A percentile compares a stretch with the other conserved stretches of the same genome.
Conservation (phyloP, 164 flowering plant genomes). For the Stephania japonica region DNA sequence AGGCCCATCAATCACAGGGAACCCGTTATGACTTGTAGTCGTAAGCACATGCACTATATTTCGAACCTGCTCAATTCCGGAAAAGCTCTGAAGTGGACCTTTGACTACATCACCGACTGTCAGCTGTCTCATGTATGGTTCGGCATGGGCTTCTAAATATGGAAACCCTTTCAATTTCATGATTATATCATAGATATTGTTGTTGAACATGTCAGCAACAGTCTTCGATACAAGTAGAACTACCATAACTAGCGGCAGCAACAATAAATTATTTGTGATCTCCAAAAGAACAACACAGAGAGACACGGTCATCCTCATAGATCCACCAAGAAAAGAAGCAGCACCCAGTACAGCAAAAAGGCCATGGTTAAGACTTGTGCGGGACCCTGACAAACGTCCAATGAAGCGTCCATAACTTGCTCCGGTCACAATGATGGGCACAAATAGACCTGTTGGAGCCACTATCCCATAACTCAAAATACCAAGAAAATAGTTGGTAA, state of each 20-base stretch:
- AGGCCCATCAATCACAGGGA: constrained; percentile 79
- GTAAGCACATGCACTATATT: constrained; percentile 64
- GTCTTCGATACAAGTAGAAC: constrained; percentile 88
- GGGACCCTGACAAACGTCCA: constrained; percentile 59
- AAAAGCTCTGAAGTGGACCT: constrained; percentile 67
- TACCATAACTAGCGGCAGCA: constrained; percentile 81
- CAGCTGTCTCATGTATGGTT: constrained; percentile 90
- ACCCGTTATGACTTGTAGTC: constrained; percentile 71
- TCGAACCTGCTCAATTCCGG: constrained; percentile 75
- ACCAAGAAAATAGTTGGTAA: constrained; percentile 61
- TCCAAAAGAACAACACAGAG: constrained; percentile 75
- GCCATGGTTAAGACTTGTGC: constrained; percentile 61
- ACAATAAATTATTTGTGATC: constrained; percentile 67
- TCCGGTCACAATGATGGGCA: constrained; percentile 81
- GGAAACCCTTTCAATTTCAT: constrained; percentile 85
- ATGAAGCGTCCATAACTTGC: constrained; percentile 85
- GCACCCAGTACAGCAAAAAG: constrained; percentile 90
- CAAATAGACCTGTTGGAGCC: constrained; percentile 79
- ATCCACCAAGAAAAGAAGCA: constrained; percentile 86
- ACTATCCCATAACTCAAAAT: constrained; percentile 76
- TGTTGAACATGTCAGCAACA: constrained; percentile 76
- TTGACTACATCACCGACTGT: constrained; percentile 64
- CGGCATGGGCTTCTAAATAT: constrained; percentile 69
- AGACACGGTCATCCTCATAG: constrained; percentile 91
- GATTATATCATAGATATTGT: constrained; percentile 61